A percentile compares a stretch with the other conserved stretches of the same genome.
Conservation (phyloP, 805 yeast species). For the Candida ficus region DNA sequence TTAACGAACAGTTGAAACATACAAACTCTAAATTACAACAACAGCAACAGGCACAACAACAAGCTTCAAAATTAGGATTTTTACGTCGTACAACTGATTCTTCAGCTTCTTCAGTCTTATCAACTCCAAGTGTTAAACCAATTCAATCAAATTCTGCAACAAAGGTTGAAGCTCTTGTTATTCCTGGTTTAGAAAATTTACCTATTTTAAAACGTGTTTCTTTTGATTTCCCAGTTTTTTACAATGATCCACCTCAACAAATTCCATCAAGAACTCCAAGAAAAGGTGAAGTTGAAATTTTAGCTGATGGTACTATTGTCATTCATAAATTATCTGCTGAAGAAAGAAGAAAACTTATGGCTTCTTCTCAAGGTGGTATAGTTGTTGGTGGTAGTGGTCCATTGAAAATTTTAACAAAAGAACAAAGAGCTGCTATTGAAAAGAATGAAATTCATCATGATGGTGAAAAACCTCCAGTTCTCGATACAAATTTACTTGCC, state of each 20-base stretch:
- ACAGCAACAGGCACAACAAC: conserved; percentile 6
- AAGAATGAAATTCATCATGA: conserved; percentile 4
- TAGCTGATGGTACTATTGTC: conserved; percentile 47
- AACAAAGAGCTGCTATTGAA: conserved; percentile 15
- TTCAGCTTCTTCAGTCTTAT: conserved; percentile 4
- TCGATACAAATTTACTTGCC: not conserved
- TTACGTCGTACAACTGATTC: conserved; percentile 8
- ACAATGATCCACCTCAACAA: conserved; percentile 89
- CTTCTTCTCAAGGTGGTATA: conserved; percentile 54
- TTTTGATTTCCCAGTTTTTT: conserved; percentile 72
- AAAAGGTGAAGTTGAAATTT: conserved; percentile 71
- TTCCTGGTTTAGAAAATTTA: conserved; percentile 39
- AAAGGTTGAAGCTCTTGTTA: conserved; percentile 1
- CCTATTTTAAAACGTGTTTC: conserved; percentile 56
- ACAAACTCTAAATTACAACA: conserved; percentile 1
- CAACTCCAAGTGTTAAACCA: conserved; percentile 2
- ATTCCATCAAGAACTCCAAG: conserved; percentile 84
- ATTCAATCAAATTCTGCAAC: not conserved
- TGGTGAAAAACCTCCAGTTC: not conserved
- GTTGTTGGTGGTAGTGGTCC: conserved; percentile 80
- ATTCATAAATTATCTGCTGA: conserved; percentile 52
- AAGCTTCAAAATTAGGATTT: conserved; percentile 8
- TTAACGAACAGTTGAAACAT: conserved; percentile 1
- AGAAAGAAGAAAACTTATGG: conserved; percentile 41
- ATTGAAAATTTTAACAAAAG: conserved; percentile 36